phyloP scores from a whole-genome alignment of 345 rosid genomes.

The Citrus australasica region DNA sequence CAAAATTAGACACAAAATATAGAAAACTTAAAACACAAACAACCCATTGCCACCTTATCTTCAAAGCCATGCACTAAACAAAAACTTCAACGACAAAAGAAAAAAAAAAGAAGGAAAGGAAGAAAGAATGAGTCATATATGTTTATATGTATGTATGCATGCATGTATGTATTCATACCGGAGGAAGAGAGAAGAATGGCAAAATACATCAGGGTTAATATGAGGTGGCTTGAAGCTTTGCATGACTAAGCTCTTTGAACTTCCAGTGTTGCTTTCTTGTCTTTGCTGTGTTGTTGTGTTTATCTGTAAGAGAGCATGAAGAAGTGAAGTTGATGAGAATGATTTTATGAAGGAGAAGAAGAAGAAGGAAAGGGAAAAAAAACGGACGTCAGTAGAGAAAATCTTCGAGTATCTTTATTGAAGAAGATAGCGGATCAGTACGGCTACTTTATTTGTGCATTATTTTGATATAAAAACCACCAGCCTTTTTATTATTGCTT shows the following conservation, averaged over 20 bases:
- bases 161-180: slow-evolving; percentile 34
- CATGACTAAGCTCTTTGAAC: slow-evolving; percentile 26
- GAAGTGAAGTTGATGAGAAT: background rate
- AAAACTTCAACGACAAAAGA: background rate
- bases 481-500: slow-evolving; percentile 42
- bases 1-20: slow-evolving; percentile 8
- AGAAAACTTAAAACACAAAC: background rate
- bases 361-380: background rate
- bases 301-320: background rate
- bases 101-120: background rate
- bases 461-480: slow-evolving; percentile 1
- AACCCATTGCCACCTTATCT: background rate
- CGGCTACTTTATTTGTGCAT: slow-evolving; percentile 16
- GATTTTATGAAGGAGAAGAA: background rate
- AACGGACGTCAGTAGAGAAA: slow-evolving; percentile 15
- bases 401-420: slow-evolving; percentile 28
- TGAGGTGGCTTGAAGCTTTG: slow-evolving; percentile 73
- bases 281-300: background rate
- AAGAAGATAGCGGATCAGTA: slow-evolving; percentile 34
- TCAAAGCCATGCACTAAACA: slow-evolving; percentile 10
- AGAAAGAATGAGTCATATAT: background rate
- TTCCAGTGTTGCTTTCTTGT: background rate
- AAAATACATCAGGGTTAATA: slow-evolving; percentile 50
- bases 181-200: slow-evolving; percentile 64
- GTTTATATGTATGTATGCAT: too few relatives aligned